Evolutionary conservation across 768 basidiomycete species (phyloP), one percentile per base, ranked within the genome.

Genomic region (Russula abietina): DNA sequence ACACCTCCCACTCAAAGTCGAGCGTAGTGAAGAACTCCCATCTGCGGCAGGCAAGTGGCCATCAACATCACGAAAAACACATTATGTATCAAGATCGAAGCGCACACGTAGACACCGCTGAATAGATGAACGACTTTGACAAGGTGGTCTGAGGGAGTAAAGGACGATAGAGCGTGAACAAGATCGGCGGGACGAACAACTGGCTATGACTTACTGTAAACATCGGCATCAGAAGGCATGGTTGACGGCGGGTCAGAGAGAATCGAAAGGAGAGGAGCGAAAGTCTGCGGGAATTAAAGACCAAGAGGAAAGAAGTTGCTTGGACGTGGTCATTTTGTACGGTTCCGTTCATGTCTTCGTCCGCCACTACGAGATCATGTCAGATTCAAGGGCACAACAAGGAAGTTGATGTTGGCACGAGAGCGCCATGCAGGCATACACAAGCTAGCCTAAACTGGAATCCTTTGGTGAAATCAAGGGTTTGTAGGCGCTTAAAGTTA

Each of bases 1-100:
- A 66, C 32, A 66, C 57, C 36, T 66, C 58, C 64, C 53, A 57
- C 59, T 65, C 63, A 38, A 66, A 66, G 36, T 55, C 57, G 19
- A 66, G 57, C 28, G 65, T 65, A 19, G 58, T 66, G 45, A 65
- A 5, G 14, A 60, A 66, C 52, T 66, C 65, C 65, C 65, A 66
- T 65, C 65, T 66, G 30, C 14, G 33, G 28, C 38, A 43, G 33
- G 28, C 38, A 43, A 52, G 33, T 3, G 12, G 26, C 26, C 48
- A 43, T 62, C 11, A 60, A 28, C 26, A 28, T 22, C n/a, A 41
- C 28, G 6, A 28, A 10, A 36, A 6, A 17, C 28, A 36, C 22
- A 19, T 4, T 19, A 17, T 14, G 50, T 6, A n/a, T 19, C 14
- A 59, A 59, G 55, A 55, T 54, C 36, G 49, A 52, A 51, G 53